A percentile compares a stretch with the other conserved stretches of the same genome.
These are phyloP conservation scores for Scheffersomyces quercinus DNA, from an alignment of 1,139 yeast species.

Conservation along the genomic window DNA sequence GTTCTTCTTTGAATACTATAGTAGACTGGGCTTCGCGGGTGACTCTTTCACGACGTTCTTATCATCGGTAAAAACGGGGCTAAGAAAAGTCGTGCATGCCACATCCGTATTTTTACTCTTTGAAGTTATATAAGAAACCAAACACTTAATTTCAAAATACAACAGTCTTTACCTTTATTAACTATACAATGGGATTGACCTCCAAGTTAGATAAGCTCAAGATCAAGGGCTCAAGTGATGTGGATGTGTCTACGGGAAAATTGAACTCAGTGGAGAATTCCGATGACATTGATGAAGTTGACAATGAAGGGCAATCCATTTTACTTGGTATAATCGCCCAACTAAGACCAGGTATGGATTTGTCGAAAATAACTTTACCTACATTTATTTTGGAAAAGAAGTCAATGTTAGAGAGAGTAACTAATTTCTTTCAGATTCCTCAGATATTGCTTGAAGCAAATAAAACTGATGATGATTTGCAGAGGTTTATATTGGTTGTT, in stretches of 20 bases:
- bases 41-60: not conserved
- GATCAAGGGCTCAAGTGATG: slow-evolving; percentile 15
- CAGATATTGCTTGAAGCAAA: slow-evolving; percentile 72
- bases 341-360: slow-evolving; percentile 88
- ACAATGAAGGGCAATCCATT: slow-evolving; percentile 84
- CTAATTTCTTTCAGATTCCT: slow-evolving; percentile 87
- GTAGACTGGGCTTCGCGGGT: not conserved
- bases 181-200: slow-evolving; percentile 33
- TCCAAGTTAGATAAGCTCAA: slow-evolving; percentile 36
- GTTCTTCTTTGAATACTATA: too few species aligned
- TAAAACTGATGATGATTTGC: slow-evolving; percentile 52
- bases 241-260: slow-evolving; percentile 2
- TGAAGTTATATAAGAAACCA: not conserved
- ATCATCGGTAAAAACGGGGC: not conserved
- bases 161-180: not conserved
- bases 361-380: slow-evolving; percentile 87
- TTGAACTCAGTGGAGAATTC: slow-evolving; percentile 14
- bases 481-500: slow-evolving; percentile 71
- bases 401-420: slow-evolving; percentile 93
- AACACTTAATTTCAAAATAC: not conserved
- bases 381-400: slow-evolving; percentile 93
- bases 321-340: slow-evolving; percentile 85
- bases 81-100: not conserved
- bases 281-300: slow-evolving; percentile 88
- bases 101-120: not conserved